Base-by-base conservation (phyloP, 139 green algal species). In the Auxenochlorella protothecoides region DNA sequence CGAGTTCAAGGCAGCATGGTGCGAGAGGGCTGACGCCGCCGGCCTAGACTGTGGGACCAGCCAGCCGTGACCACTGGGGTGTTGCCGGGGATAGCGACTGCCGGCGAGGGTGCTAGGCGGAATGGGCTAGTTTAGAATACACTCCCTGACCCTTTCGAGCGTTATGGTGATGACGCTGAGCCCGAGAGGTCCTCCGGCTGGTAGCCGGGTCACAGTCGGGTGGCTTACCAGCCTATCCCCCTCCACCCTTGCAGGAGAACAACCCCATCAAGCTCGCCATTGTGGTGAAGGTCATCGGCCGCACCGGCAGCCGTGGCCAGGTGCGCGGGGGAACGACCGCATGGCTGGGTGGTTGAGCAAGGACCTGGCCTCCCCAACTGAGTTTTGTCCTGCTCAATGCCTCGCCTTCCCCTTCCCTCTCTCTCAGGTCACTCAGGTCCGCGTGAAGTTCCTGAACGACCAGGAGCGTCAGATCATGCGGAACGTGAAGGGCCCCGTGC, bases 401-500 rank as follows among this genome's bases (percentile, higher is more conserved):
- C 27, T 44, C n/a, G 62, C 61, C 56, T 53, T 63, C 7, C 13
- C 53, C 12, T 63, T 16, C 63, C 55, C 55, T 0, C 6, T 16
- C 16, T 15, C 74, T 59, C 84, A 97, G 91, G 95, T 99, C 13
- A 99, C 95, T 60, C 95, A 99, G 83, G 95, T 99, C 9, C 92
- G 95, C 74, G 95, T 99, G 5, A 98, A 97, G 85, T 98, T 99
- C 84, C 77, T 99, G 72, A 92, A 98, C 74, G 93, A 99, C 80
- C 87, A 97, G 80, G 93, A 96, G 83, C 91, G 95, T 59, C 85
- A 96, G 57, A 99, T 99, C 82, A 99, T 99, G 95, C 84, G 95
- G 65, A 99, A 99, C 80, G 95, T 99, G 51, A 99, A 99, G 89
- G 95, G 95, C 65, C 95, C 95, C 67, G 94, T 99, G n/a, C 86